Percentiles rank a stretch among this genome's conserved stretches.
phyloP scores from a whole-genome alignment of 139 green algal species.

The Coccomyxa sp. region DNA sequence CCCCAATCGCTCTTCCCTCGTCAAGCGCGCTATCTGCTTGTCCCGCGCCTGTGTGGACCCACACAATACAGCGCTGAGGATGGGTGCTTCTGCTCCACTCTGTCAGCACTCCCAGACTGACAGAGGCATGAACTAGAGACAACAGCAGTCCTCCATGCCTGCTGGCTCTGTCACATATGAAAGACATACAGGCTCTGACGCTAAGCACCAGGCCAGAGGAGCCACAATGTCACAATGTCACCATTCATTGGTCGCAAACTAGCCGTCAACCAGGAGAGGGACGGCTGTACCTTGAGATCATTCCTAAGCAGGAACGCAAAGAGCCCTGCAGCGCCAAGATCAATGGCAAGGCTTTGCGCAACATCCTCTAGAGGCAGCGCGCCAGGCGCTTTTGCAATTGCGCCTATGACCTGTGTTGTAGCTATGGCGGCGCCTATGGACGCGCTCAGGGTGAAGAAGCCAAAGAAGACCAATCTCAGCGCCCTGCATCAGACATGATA shows the following conservation, averaged over 20 bases:
- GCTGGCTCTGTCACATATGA: not conserved
- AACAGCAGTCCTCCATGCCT: too few relatives aligned
- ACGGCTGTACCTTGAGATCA: conserved; percentile 40
- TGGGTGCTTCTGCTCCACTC: too few relatives aligned
- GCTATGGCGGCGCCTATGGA: conserved; percentile 55
- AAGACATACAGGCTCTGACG: not conserved
- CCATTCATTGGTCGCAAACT: too few relatives aligned
- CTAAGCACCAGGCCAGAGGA: not conserved
- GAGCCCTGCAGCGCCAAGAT: conserved; percentile 41
- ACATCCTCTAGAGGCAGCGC: conserved; percentile 53
- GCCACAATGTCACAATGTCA: not conserved
- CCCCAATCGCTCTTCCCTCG: conserved; percentile 59
- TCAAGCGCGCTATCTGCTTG: conserved; percentile 25
- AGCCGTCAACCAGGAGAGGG: not conserved
- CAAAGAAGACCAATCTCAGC: conserved; percentile 68
- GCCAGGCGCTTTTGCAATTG: conserved; percentile 43
- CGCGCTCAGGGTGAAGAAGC: conserved; percentile 50
- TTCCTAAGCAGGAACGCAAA: conserved; percentile 42
- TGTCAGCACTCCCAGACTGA: too few relatives aligned
- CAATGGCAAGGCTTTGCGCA: conserved; percentile 55
- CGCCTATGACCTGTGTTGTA: conserved; percentile 51
- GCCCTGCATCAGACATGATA: conserved; percentile 5
- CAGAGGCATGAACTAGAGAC: too few relatives aligned
- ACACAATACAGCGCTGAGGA: too few relatives aligned
- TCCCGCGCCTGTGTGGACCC: conserved; percentile 4